A percentile compares a stretch with the other conserved stretches of the same genome.
phyloP scores from a whole-genome alignment of 371 early-diverging fungal genomes.

The Fennellomyces sp. region DNA sequence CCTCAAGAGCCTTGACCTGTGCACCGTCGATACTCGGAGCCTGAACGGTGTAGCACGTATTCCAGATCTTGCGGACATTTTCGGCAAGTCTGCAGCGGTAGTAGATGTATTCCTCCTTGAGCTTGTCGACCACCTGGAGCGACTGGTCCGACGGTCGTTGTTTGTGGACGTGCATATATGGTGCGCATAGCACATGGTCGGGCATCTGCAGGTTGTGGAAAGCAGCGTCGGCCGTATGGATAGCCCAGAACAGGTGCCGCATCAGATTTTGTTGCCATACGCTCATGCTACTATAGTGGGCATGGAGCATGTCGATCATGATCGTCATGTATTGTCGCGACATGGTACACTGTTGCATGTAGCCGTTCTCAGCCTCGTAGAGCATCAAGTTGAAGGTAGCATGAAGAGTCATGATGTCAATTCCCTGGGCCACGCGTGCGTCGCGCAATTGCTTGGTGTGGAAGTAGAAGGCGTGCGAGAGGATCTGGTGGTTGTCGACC shows the following conservation, averaged over 20 bases:
- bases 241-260: slow-evolving; percentile 28
- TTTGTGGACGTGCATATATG: slow-evolving; percentile 26
- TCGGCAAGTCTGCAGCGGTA: slow-evolving; percentile 24
- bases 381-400: slow-evolving; percentile 27
- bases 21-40: slow-evolving; percentile 15
- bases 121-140: slow-evolving; percentile 19
- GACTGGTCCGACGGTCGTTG: slow-evolving; percentile 27
- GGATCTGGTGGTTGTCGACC: slow-evolving; percentile 19
- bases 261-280: slow-evolving; percentile 31
- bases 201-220: slow-evolving; percentile 23
- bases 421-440: slow-evolving; percentile 9
- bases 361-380: slow-evolving; percentile 26
- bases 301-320: slow-evolving; percentile 27
- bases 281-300: slow-evolving; percentile 22
- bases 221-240: slow-evolving; percentile 22
- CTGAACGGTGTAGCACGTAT: slow-evolving; percentile 14
- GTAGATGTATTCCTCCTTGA: slow-evolving; percentile 31
- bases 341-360: slow-evolving; percentile 15
- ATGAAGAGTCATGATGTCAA: slow-evolving; percentile 26
- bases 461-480: slow-evolving; percentile 24
- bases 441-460: slow-evolving; percentile 18
- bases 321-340: slow-evolving; percentile 26
- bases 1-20: slow-evolving; percentile 22
- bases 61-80: slow-evolving; percentile 19
- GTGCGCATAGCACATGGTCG: slow-evolving; percentile 17